Percentiles rank a stretch among this genome's conserved stretches.
Evolutionary conservation across 2,329 filamentous ascomycete genomes (phyloP).

Genomic region (Thyridium curvatum): DNA sequence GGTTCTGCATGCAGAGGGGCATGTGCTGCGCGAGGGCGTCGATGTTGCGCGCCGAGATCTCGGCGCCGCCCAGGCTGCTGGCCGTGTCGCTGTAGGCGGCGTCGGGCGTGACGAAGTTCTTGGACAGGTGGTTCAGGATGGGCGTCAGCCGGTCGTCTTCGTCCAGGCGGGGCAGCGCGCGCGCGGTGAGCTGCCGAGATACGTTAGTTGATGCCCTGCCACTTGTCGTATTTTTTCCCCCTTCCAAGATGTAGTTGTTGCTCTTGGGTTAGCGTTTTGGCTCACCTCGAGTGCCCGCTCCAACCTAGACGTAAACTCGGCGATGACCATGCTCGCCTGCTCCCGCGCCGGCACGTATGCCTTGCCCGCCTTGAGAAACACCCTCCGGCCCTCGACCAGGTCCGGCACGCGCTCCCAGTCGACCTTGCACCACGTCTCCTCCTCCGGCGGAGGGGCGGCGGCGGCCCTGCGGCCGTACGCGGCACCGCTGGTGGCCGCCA

Average conservation of each 20-base stretch:
- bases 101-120: slow-evolving; percentile 91
- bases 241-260: too few species aligned
- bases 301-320: slow-evolving; percentile 74
- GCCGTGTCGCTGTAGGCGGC: slow-evolving; percentile 63
- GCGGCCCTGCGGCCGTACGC: slow-evolving; percentile 31
- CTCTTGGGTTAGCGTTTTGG: too few species aligned
- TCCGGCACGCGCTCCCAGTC: slow-evolving; percentile 93
- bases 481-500: slow-evolving; percentile 43
- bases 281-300: slow-evolving; percentile 77
- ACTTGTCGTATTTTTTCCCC: too few species aligned
- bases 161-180: slow-evolving; percentile 83
- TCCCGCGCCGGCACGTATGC: slow-evolving; percentile 87
- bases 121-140: slow-evolving; percentile 72
- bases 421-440: slow-evolving; percentile 92
- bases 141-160: slow-evolving; percentile 85
- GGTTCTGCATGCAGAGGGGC: slow-evolving; percentile 87
- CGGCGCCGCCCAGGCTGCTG: slow-evolving; percentile 59
- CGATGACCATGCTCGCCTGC: slow-evolving; percentile 81
- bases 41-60: slow-evolving; percentile 72
- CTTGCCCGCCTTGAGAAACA: slow-evolving; percentile 73
- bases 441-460: slow-evolving; percentile 43
- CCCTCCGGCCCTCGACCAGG: slow-evolving; percentile 71
- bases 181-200: slow-evolving; percentile 67
- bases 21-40: slow-evolving; percentile 77
- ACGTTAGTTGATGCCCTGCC: too few species aligned